These are phyloP conservation scores for Chrysopogon serrulatus DNA, from an alignment of 176 grass and related monocot species.

Conservation along the genomic window DNA sequence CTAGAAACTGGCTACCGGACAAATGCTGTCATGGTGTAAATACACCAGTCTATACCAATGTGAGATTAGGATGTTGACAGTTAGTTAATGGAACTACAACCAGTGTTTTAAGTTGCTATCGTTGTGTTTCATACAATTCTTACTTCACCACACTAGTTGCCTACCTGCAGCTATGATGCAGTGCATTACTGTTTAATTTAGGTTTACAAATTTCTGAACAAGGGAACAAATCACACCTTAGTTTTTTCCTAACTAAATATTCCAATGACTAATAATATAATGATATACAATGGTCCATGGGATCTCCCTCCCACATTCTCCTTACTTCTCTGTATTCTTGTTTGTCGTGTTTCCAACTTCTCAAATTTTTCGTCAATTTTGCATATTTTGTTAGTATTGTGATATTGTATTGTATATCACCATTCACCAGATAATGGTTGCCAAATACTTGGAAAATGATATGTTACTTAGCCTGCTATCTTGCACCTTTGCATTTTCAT, in stretches of 20 bases:
- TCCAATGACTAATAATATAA: neutral
- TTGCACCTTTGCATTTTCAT: conserved; percentile 8
- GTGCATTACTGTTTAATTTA: neutral
- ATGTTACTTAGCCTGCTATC: neutral
- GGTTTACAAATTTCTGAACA: neutral
- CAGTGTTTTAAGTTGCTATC: neutral
- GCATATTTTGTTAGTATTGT: neutral
- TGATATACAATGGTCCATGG: neutral
- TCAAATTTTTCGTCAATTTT: neutral
- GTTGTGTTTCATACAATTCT: neutral
- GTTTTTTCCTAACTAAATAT: conserved; percentile 5
- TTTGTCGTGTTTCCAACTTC: neutral
- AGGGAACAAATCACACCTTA: neutral
- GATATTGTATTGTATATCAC: conserved; percentile 15
- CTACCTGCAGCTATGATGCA: neutral
- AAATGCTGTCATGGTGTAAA: neutral
- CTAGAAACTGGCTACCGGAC: neutral
- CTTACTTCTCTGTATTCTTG: neutral
- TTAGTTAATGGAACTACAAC: neutral
- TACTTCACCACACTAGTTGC: neutral
- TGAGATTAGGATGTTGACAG: neutral
- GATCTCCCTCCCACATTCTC: neutral
- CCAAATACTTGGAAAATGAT: neutral
- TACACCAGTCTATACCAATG: neutral
- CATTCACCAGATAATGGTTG: neutral